Conservation (phyloP, 805 yeast species). For the Jamesozyma lodderae region DNA sequence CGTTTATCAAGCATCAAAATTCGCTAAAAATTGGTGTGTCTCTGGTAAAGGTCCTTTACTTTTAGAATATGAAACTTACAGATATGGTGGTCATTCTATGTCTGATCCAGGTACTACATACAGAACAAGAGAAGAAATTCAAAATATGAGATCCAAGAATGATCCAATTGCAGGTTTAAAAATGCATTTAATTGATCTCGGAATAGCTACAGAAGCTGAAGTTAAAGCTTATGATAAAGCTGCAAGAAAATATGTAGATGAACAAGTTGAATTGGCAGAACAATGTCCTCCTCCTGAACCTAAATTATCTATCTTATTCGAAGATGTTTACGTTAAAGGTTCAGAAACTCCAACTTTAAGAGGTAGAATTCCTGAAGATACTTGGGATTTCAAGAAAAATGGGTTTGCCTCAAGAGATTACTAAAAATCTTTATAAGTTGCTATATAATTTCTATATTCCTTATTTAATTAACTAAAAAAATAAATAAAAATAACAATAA, state of each 20-base stretch:
- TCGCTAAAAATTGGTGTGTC: slow-evolving; percentile 92
- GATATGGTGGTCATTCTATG: slow-evolving; percentile 99
- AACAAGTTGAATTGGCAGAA: slow-evolving; percentile 90
- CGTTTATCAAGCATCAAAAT: slow-evolving; percentile 89
- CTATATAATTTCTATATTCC: too few species aligned
- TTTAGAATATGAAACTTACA: slow-evolving; percentile 93
- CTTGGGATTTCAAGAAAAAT: slow-evolving; percentile 64
- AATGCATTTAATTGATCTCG: slow-evolving; percentile 71
- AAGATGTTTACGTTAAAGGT: slow-evolving; percentile 94
- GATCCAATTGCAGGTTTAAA: slow-evolving; percentile 97
- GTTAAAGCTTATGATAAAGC: slow-evolving; percentile 90
- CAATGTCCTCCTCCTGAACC: slow-evolving; percentile 93
- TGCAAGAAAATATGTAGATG: slow-evolving; percentile 91
- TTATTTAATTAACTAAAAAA: too few species aligned
- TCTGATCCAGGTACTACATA: slow-evolving; percentile 99
- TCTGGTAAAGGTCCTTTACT: slow-evolving; percentile 94
- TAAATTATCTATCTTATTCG: slow-evolving; percentile 85
- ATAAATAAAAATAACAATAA: too few species aligned
- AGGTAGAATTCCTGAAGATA: slow-evolving; percentile 94
- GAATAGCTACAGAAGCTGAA: slow-evolving; percentile 89
- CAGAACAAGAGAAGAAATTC: slow-evolving; percentile 99
- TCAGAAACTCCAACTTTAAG: slow-evolving; percentile 85
- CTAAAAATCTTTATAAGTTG: too few species aligned
- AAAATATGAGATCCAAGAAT: slow-evolving; percentile 96
- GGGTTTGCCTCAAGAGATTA: slow-evolving; percentile 33